Base-by-base conservation (phyloP, 129 eudicot genomes). In the Escallonia herrerae region DNA sequence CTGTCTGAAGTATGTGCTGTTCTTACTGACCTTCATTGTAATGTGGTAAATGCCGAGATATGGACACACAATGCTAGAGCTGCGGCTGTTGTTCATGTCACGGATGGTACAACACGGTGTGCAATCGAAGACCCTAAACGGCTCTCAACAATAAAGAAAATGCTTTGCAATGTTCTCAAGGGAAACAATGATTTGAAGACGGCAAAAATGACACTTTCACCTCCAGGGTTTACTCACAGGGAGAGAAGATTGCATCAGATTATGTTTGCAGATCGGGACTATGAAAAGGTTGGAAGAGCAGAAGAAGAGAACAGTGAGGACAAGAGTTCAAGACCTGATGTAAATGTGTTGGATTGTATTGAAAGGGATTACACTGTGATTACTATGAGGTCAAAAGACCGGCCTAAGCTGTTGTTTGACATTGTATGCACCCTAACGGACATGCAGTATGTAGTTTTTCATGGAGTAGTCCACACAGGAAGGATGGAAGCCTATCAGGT, bases 51-150 rank as follows among this genome's bases (percentile, higher is more conserved):
- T 77, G 97, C 97, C 47, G 97, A 87, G 80, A 88, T 91, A 70
- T 91, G 97, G 97, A 87, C 97, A 2, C 97, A 91, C 72, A 91
- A 87, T 69, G 81, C 84, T 43, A 72, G 97, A 74, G 97, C 97
- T 56, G 97, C 97, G 63, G 96, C 97, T 5, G 96, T 91, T 41
- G 96, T 91, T 37, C 85, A 85, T 50, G 97, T 91, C 7, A 81
- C 91, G 5, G 96, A 91, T 75, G 75, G 73, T 39, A 57, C 76
- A 46, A 77, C 83, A 4, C 82, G 84, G 46, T 59, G 76, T 66
- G 95, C 97, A n/a, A 79, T 91, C 63, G 77, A 85, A 64, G 97
- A 91, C 68, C 89, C 87, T 11, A 87, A 83, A 52, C 79, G 89
- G 60, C 91, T 87, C 60, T 80, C 67, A 12, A 72, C 72, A 3